Conservation (phyloP, 305 asterid species). For the Fraxinus sp. region DNA sequence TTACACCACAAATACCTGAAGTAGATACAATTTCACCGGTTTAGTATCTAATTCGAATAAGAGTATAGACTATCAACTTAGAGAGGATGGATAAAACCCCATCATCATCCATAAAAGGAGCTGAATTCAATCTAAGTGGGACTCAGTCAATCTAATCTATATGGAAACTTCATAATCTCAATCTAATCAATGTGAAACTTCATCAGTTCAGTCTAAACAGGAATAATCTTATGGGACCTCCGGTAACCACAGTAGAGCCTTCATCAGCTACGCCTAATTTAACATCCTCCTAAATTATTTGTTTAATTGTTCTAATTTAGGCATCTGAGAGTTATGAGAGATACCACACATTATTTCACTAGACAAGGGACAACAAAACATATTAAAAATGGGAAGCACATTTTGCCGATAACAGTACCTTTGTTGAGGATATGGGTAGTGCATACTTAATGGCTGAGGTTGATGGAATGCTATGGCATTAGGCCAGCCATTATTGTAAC, state of each 20-base stretch:
- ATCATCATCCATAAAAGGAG: neutral
- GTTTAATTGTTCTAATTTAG: neutral
- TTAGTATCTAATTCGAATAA: neutral
- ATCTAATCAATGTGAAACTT: neutral
- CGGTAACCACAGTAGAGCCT: no score
- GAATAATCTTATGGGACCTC: no score
- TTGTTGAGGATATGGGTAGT: constrained; percentile 39
- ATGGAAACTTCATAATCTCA: neutral
- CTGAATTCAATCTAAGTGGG: neutral
- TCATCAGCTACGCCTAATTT: neutral
- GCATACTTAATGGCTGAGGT: constrained; percentile 41
- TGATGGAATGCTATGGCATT: constrained; percentile 49
- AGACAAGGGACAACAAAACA: neutral
- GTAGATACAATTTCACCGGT: neutral
- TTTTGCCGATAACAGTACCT: neutral
- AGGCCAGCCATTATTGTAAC: constrained; percentile 43
- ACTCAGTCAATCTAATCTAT: neutral
- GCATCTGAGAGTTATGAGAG: neutral
- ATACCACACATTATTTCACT: neutral
- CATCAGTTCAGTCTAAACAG: neutral
- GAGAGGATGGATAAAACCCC: neutral
- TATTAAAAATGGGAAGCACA: neutral
- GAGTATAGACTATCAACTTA: neutral
- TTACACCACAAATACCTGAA: neutral
- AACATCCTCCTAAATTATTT: neutral